Evolutionary conservation across 495 filamentous ascomycete species (phyloP).

Genomic region (Viridothelium virens): DNA sequence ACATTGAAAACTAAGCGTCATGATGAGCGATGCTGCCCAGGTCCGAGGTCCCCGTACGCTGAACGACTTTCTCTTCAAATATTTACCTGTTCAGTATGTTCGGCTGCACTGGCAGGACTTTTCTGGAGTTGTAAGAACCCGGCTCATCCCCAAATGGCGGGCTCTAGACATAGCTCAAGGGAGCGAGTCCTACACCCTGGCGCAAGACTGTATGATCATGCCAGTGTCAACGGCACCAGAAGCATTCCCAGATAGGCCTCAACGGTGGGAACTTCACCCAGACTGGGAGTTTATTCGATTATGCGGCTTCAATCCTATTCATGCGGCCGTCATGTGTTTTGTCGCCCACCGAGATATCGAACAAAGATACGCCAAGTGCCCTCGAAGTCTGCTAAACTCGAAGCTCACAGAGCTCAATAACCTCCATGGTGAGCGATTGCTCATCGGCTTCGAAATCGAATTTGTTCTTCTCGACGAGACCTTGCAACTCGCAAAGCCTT

Average conservation of each 20-base stretch:
- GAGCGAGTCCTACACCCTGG: neutral
- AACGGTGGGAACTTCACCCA: neutral
- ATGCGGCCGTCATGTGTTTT: neutral
- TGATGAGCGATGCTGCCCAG: no score
- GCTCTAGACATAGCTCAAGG: neutral
- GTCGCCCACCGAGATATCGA: neutral
- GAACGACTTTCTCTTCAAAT: neutral
- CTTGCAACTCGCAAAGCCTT: neutral
- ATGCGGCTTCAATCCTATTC: neutral
- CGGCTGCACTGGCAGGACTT: neutral
- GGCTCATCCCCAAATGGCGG: neutral
- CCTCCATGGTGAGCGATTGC: neutral
- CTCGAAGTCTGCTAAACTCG: neutral
- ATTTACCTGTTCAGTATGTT: neutral
- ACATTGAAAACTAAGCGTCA: no score
- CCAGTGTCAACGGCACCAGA: neutral
- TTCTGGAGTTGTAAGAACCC: neutral
- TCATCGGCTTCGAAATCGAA: slow-evolving; percentile 11
- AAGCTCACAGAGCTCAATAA: neutral
- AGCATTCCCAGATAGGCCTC: neutral
- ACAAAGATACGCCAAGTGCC: neutral
- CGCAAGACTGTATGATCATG: neutral
- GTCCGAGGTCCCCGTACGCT: neutral
- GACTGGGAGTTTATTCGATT: neutral
- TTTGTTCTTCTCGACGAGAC: slow-evolving; percentile 5